phyloP scores from a whole-genome alignment of 208 protist genomes.

The Polymyxa betae region DNA sequence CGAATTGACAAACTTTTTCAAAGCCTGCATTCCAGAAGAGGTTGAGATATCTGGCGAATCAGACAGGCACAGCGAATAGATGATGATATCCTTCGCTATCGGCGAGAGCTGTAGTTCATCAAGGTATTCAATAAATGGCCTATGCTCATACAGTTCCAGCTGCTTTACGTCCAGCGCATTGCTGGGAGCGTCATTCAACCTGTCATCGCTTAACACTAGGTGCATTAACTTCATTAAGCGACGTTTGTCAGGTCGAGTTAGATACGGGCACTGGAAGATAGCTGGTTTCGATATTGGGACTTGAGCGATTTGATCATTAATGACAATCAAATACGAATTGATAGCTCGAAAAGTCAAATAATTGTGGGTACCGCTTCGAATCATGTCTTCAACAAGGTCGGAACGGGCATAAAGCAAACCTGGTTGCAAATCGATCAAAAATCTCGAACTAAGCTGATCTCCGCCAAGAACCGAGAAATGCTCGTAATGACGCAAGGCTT shows the following conservation, averaged over 20 bases:
- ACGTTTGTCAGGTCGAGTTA: neutral
- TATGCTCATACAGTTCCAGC: neutral
- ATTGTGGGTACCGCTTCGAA: neutral
- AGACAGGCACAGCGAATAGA: conserved; percentile 19
- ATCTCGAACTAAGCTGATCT: neutral
- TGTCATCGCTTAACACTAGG: neutral
- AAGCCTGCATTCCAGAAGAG: neutral
- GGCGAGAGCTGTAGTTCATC: neutral
- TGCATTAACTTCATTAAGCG: conserved; percentile 50
- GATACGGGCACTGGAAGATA: conserved; percentile 20
- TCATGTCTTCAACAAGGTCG: conserved; percentile 24
- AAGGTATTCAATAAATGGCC: neutral
- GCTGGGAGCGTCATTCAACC: neutral
- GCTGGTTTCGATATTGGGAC: conserved; percentile 8
- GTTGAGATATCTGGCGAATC: neutral
- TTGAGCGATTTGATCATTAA: neutral
- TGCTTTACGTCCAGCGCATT: neutral
- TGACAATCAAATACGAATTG: neutral
- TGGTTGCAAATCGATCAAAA: conserved; percentile 23
- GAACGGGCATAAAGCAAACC: neutral
- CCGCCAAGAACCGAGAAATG: neutral
- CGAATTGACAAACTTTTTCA: conserved; percentile 26
- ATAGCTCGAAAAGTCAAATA: conserved; percentile 16
- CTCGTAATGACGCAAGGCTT: neutral
- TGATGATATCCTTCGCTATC: neutral